phyloP scores from a whole-genome alignment of 208 protist genomes.

The Trichomonas tenax region DNA sequence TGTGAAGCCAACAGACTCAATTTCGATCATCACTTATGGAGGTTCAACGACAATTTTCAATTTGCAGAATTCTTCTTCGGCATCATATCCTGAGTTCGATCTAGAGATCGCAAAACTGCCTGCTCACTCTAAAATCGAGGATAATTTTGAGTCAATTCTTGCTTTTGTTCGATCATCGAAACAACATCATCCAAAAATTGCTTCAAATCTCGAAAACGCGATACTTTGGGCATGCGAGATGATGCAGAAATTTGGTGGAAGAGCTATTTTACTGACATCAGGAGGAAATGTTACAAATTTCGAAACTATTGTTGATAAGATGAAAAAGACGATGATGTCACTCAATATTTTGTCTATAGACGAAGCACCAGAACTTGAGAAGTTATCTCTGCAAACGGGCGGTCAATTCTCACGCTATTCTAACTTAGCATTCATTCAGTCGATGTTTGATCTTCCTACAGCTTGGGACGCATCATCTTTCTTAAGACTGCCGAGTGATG shows the following conservation, averaged over 20 bases:
- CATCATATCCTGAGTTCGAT: not conserved
- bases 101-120: not conserved
- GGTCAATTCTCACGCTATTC: not conserved
- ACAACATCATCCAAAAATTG: not conserved
- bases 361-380: not conserved
- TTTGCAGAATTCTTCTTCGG: not conserved
- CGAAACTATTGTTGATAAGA: not conserved
- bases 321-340: not conserved
- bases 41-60: not conserved
- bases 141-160: not conserved
- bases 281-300: not conserved
- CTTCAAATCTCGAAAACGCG: not conserved
- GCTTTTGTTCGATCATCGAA: not conserved
- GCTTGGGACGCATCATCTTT: not conserved
- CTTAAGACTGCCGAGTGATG: not conserved
- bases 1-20: not conserved
- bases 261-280: not conserved
- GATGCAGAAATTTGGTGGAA: not conserved
- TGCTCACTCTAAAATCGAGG: not conserved
- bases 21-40: not conserved
- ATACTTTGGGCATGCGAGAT: not conserved
- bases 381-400: not conserved
- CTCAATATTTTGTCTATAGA: not conserved
- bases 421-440: not conserved
- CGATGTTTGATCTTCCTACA: not conserved